Evolutionary conservation across 495 filamentous ascomycete species (phyloP).

Genomic region (Penicillium fimorum): DNA sequence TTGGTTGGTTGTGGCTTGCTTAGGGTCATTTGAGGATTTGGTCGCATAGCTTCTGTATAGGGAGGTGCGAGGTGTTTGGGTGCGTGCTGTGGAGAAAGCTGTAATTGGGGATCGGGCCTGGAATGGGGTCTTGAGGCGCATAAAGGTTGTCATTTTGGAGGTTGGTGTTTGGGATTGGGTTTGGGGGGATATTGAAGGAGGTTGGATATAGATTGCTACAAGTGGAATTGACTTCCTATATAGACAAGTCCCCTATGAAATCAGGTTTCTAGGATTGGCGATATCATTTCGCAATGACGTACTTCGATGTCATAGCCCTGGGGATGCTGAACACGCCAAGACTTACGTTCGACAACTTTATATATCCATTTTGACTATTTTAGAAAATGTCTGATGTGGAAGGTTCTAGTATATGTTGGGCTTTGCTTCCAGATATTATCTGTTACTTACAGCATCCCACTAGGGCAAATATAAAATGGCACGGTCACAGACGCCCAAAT

Average conservation of each 20-base stretch:
- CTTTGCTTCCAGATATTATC: no score
- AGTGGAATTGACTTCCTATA: neutral
- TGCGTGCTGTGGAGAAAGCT: neutral
- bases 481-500: no score
- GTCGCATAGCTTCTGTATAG: slow-evolving; percentile 10
- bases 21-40: slow-evolving; percentile 3
- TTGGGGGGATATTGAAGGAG: neutral
- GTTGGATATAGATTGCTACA: neutral
- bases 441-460: neutral
- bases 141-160: slow-evolving; percentile 14
- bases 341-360: slow-evolving; percentile 4
- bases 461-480: neutral
- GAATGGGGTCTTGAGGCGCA: slow-evolving; percentile 6
- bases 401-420: no score
- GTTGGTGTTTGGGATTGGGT: neutral
- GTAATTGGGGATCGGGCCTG: slow-evolving; percentile 3
- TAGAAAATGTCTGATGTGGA: neutral
- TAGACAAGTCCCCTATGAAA: neutral
- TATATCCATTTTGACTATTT: neutral
- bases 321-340: slow-evolving; percentile 1
- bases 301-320: slow-evolving; percentile 17
- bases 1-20: neutral
- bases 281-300: slow-evolving; percentile 17
- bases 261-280: slow-evolving; percentile 3
- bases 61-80: neutral